These are phyloP conservation scores for Trichoderma polysporum DNA, from an alignment of 2,329 filamentous ascomycete species.

Conservation along the genomic window DNA sequence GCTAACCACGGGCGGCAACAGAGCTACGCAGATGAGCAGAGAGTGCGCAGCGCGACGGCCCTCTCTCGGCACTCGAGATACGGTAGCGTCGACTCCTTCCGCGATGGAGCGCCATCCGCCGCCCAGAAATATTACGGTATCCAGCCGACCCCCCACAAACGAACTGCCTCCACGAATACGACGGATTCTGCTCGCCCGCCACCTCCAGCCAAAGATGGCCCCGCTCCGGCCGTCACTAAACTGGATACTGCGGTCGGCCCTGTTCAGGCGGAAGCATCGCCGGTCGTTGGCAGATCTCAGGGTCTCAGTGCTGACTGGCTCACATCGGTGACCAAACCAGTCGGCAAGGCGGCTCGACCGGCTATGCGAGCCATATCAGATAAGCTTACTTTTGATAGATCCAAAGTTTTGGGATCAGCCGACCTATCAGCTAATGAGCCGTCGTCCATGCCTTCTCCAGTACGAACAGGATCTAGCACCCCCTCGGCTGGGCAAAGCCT, in stretches of 20 bases:
- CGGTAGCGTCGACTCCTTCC: slow-evolving; percentile 73
- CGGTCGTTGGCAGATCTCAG: slow-evolving; percentile 44
- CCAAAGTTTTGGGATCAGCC: slow-evolving; percentile 49
- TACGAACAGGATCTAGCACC: slow-evolving; percentile 73
- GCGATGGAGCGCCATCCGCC: slow-evolving; percentile 55
- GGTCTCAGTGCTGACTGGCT: slow-evolving; percentile 58
- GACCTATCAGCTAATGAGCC: slow-evolving; percentile 54
- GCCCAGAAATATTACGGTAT: slow-evolving; percentile 69
- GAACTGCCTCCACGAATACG: slow-evolving; percentile 61
- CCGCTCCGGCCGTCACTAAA: slow-evolving; percentile 59
- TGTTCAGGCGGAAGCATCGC: slow-evolving; percentile 43
- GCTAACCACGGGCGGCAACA: slow-evolving; percentile 65
- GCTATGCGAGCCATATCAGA: slow-evolving; percentile 88
- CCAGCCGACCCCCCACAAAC: slow-evolving; percentile 50
- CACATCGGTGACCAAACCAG: slow-evolving; percentile 53
- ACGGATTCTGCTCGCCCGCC: slow-evolving; percentile 53
- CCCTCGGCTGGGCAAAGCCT: slow-evolving; percentile 67
- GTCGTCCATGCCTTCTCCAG: slow-evolving; percentile 60
- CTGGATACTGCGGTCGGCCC: slow-evolving; percentile 49
- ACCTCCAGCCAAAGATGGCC: slow-evolving; percentile 53
- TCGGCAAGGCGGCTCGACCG: slow-evolving; percentile 52
- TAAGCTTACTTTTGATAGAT: slow-evolving; percentile 57
- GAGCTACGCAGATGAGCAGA: slow-evolving; percentile 75
- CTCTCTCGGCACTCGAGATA: slow-evolving; percentile 74
- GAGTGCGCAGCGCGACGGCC: slow-evolving; percentile 63